These are phyloP conservation scores for Hyphopichia buzzinii DNA, from an alignment of 1,139 yeast genomes.

Conservation along the genomic window DNA sequence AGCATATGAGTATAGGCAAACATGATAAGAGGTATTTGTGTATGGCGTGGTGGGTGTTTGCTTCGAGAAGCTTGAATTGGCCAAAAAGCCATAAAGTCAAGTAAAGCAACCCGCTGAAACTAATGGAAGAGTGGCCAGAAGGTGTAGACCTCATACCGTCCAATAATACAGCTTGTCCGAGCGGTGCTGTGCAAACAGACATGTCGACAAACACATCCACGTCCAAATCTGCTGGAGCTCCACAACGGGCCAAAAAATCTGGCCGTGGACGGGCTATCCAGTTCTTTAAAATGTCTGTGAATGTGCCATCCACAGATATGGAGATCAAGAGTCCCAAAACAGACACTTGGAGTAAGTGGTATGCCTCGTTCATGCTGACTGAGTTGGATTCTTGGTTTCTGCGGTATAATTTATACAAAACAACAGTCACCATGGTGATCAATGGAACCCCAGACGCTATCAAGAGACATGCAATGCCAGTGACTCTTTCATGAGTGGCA, in stretches of 20 bases:
- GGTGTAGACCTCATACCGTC: conserved; percentile 51
- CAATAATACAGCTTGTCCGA: conserved; percentile 24
- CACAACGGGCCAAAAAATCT: conserved; percentile 44
- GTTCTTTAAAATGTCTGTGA: conserved; percentile 46
- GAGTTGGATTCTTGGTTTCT: neutral
- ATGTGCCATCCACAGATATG: conserved; percentile 48
- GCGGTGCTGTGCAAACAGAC: conserved; percentile 41
- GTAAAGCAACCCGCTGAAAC: conserved; percentile 40
- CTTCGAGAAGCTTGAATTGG: conserved; percentile 23
- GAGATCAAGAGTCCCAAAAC: conserved; percentile 53
- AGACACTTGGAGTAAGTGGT: conserved; percentile 35
- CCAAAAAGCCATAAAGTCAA: conserved; percentile 42
- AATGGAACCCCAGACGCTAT: conserved; percentile 8
- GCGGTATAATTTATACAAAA: neutral
- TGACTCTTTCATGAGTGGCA: conserved; percentile 30
- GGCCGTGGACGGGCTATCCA: conserved; percentile 51
- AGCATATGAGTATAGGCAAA: conserved; percentile 30
- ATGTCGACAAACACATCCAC: conserved; percentile 29
- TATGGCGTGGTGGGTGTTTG: conserved; percentile 8
- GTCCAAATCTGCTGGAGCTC: conserved; percentile 32
- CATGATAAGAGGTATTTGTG: conserved; percentile 13
- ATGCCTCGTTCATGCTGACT: conserved; percentile 1
- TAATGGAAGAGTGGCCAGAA: conserved; percentile 45
- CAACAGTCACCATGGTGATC: conserved; percentile 1
- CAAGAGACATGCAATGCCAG: conserved; percentile 8